Evolutionary conservation across 306 rosid genomes (phyloP).

Genomic region (Cucumis cinereus): DNA sequence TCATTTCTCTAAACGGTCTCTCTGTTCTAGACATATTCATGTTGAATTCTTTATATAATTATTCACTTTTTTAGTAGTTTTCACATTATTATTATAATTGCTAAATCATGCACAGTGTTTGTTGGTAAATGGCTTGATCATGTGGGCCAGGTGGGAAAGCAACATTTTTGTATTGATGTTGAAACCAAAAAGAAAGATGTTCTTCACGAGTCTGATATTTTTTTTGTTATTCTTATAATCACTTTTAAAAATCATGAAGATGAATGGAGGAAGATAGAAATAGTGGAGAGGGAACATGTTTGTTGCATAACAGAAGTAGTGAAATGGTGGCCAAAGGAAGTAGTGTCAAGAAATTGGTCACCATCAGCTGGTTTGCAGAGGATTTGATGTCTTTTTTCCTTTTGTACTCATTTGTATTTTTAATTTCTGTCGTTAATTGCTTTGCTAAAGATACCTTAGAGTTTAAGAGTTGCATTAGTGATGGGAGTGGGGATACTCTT

Average conservation of each 20-base stretch:
- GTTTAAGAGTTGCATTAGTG: constrained; percentile 11
- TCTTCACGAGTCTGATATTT: neutral
- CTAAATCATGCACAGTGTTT: neutral
- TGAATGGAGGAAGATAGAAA: neutral
- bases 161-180: neutral
- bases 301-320: neutral
- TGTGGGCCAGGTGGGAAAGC: neutral
- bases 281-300: neutral
- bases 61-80: neutral
- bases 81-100: neutral
- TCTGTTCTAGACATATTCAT: neutral
- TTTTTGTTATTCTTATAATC: neutral
- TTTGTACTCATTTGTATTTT: constrained; percentile 21
- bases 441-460: constrained; percentile 35
- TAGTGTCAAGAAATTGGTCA: constrained; percentile 17
- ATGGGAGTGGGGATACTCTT: constrained; percentile 26
- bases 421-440: constrained; percentile 17
- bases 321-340: constrained; percentile 20
- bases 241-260: neutral
- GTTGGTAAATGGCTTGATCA: neutral
- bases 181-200: neutral
- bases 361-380: constrained; percentile 22
- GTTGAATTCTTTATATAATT: neutral
- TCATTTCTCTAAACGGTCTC: neutral
- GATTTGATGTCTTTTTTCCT: constrained; percentile 20